Evolutionary conservation across 1,139 yeast species (phyloP).

Genomic region (Sugiyamaella pinicola): DNA sequence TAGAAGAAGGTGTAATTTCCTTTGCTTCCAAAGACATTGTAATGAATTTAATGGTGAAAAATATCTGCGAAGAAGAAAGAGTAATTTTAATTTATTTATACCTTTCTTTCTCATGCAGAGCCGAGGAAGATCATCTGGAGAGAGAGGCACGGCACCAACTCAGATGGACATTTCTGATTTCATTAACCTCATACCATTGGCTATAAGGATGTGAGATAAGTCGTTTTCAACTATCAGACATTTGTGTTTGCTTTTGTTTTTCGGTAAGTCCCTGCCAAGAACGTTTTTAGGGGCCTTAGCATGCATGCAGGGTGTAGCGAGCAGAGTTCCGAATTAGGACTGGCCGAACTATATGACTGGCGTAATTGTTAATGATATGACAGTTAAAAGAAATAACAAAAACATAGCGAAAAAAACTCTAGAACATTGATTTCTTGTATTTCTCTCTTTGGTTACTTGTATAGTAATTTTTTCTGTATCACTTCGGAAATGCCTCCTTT

Average conservation of each 20-base stretch:
- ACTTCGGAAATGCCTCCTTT: no score
- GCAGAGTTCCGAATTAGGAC: no score
- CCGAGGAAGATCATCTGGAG: no score
- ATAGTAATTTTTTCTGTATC: no score
- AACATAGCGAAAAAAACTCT: neutral
- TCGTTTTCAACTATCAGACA: constrained; percentile 11
- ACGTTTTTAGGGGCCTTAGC: constrained; percentile 1
- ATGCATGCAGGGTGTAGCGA: neutral
- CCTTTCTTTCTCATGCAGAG: no score
- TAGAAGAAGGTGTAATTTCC: constrained; percentile 9
- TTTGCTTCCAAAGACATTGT: constrained; percentile 6
- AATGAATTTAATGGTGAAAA: neutral
- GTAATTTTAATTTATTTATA: neutral
- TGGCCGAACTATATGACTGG: no score
- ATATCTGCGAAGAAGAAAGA: neutral
- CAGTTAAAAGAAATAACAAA: no score
- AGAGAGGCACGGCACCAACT: constrained; percentile 14
- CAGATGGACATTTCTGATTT: neutral
- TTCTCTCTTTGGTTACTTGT: no score
- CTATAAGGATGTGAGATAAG: constrained; percentile 15
- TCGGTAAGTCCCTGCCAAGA: constrained; percentile 6
- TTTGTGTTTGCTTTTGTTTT: constrained; percentile 1
- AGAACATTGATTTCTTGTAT: no score
- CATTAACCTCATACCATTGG: constrained; percentile 10
- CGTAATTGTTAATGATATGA: no score